Evolutionary conservation across 208 protist species (phyloP), one percentile per base, ranked within the genome.

Genomic region (Angomonas ambiguus): DNA sequence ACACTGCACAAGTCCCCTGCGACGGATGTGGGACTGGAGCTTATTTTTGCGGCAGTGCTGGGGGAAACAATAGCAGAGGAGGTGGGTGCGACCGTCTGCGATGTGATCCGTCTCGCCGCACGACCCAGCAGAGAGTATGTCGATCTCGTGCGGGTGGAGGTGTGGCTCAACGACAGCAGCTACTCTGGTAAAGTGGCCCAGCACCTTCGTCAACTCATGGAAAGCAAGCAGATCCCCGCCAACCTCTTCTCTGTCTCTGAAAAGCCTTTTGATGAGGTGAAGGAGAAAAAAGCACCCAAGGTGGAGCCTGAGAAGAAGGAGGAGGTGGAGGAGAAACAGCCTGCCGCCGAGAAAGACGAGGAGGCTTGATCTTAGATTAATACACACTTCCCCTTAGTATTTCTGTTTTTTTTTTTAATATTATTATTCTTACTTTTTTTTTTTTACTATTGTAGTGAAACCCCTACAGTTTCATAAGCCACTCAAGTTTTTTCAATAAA

Each of bases 101-200:
- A 96, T 60, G 87, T 96, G 32, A 72, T 96, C 32, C 85, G 90
- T 51, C 74, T 96, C 27, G 74, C 83, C 1, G 81, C 80, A 5
- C 80, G 87, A 2, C 80, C 85, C 13, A 93, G 69, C 64, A 69
- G 81, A 18, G 83, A 91, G 38, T 67, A 80, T 53, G 70, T 78
- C 6, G 87, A 92, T 53, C 67, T 82, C 49, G 71, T 96, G 32
- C 82, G 87, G 8, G 75, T 92, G 25, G 87, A 96, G 76, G 76
- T 96, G 61, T 96, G 90, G 87, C 85, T 96, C 41, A 93, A 83
- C 48, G 82, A 93, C 66, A 65, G 77, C 16, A 66, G 67, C 18
- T 91, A 83, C 72, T 74, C 82, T 5, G 77, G 63, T 1, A 71
- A 75, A 6, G 85, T 93, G 13, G 33, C 69, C 5, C 65, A 66